Percentiles rank a stretch among this genome's conserved stretches.
Conservation (phyloP, 306 rosid species). For the Crotalaria pallida region DNA sequence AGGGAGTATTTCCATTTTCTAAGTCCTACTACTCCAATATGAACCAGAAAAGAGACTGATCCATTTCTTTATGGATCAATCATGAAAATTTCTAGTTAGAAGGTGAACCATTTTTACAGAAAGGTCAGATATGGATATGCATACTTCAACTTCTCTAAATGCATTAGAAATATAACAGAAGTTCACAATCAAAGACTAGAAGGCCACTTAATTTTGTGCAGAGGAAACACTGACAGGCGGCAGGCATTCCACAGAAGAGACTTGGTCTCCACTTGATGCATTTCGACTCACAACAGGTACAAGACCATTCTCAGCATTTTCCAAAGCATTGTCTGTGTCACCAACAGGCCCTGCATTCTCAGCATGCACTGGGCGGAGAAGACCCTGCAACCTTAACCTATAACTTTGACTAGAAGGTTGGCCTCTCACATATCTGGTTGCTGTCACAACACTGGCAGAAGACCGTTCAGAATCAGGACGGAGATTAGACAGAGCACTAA, state of each 20-base stretch:
- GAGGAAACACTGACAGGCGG: slow-evolving; percentile 36
- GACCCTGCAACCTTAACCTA: slow-evolving; percentile 74
- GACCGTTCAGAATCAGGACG: slow-evolving; percentile 77
- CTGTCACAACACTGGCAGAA: slow-evolving; percentile 55
- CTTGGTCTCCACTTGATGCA: slow-evolving; percentile 30
- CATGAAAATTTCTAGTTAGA: slow-evolving; percentile 38
- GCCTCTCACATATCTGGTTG: slow-evolving; percentile 64
- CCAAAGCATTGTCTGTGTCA: slow-evolving; percentile 43
- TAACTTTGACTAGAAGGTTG: slow-evolving; percentile 87
- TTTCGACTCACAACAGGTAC: slow-evolving; percentile 23
- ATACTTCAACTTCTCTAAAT: slow-evolving; percentile 24
- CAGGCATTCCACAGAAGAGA: slow-evolving; percentile 26
- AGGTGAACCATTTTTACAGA: slow-evolving; percentile 26
- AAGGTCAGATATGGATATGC: slow-evolving; percentile 33
- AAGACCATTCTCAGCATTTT: slow-evolving; percentile 54
- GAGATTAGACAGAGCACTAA: slow-evolving; percentile 92
- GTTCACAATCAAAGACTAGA: slow-evolving; percentile 7
- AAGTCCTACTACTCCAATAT: slow-evolving; percentile 23
- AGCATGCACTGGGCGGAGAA: slow-evolving; percentile 60
- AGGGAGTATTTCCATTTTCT: slow-evolving; percentile 18
- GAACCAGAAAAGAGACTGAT: slow-evolving; percentile 14
- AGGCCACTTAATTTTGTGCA: slow-evolving; percentile 38
- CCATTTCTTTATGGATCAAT: slow-evolving; percentile 44
- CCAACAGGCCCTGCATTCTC: slow-evolving; percentile 47
- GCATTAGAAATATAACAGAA: slow-evolving; percentile 45